Base-by-base conservation (phyloP, 2,329 filamentous ascomycete genomes). In the Fusarium albidum region DNA sequence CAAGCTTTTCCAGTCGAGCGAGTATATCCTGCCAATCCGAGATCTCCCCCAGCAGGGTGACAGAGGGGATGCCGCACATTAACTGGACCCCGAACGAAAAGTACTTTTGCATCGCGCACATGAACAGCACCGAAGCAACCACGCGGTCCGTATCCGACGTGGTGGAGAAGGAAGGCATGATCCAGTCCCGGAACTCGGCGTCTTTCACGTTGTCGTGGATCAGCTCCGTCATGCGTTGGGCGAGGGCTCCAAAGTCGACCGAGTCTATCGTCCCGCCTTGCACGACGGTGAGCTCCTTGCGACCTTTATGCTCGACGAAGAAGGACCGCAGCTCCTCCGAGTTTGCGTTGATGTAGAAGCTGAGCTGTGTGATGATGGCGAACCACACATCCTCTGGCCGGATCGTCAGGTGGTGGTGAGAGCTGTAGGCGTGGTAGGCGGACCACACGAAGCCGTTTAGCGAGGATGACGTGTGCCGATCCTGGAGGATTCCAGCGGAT, bases 311-410 rank as follows among this genome's bases (percentile, higher is more conserved):
- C 3, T 29, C 29, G 2, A 51, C 47, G 2, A 51, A 55, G n/a
- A 46, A 32, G 13, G n/a, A 17, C 9, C 77, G 70, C 6, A 82
- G 66, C n/a, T 75, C 65, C 55, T 82, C 76, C 5, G 77, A 70
- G 52, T 82, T 68, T 2, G 64, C 71, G 42, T 81, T 80, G 60
- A 83, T 68, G 55, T 73, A 80, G 48, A 75, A 68, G 59, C 70
- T 76, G 2, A 82, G 57, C 54, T 84, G 80, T 0, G 73, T 70
- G 1, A 83, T 61, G 54, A 83, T 81, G 6, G 79, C 68, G 37
- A 82, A 71, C 81, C 80, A 84, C 13, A 83, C 63, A 51, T 84
- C 81, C 25, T 84, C 80, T 0, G 81, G 80, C 1, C 80, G 76
- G 38, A 83, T 67, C 3, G 63, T 65, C 0, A 83, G 72, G 50